A percentile compares a stretch with the other conserved stretches of the same genome.
Conservation (phyloP, 2,329 filamentous ascomycete species). For the Neopestalotiopsis sp. region DNA sequence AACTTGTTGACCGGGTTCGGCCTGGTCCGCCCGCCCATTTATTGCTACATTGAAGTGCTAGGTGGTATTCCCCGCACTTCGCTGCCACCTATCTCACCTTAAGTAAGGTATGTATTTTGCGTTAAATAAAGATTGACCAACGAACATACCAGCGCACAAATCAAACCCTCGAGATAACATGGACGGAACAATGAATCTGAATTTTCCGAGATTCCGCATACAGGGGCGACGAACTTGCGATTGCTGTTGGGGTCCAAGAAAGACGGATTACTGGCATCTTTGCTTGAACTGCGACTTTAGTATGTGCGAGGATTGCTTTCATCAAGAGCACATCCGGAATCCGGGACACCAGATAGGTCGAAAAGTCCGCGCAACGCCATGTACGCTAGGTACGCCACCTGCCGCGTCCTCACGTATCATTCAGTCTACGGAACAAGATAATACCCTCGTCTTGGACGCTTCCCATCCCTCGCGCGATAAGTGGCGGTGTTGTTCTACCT, state of each 20-base stretch:
- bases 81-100: too few species aligned
- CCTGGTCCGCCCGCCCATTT: too few species aligned
- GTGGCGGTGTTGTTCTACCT: neutral
- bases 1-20: too few species aligned
- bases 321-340: neutral
- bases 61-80: too few species aligned
- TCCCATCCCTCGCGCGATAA: neutral
- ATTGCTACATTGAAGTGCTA: too few species aligned
- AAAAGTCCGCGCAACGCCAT: neutral
- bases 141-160: too few species aligned
- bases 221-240: neutral
- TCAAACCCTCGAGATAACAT: slow-evolving; percentile 44
- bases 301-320: slow-evolving; percentile 9
- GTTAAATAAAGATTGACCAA: too few species aligned
- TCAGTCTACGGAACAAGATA: neutral
- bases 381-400: neutral
- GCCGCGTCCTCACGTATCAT: neutral
- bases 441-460: neutral
- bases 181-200: slow-evolving; percentile 38
- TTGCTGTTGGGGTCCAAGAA: neutral
- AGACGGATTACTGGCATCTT: slow-evolving; percentile 1
- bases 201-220: neutral
- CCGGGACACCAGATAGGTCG: neutral
- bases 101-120: too few species aligned
- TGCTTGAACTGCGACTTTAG: neutral